Evolutionary conservation across 2,329 filamentous ascomycete species (phyloP).

Genomic region (Colletotrichum sp.): DNA sequence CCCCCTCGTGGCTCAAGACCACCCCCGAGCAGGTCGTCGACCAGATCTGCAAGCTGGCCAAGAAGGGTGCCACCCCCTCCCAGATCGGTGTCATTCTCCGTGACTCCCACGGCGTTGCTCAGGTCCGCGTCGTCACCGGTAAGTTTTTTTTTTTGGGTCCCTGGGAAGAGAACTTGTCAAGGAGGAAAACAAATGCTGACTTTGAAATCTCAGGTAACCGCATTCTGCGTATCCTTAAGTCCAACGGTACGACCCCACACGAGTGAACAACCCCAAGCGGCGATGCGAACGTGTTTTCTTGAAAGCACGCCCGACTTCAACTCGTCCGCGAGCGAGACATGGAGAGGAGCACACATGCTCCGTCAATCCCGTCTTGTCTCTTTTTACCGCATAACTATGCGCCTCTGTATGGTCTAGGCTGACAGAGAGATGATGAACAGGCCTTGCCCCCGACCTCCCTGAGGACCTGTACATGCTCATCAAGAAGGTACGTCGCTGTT

Average conservation of each 20-base stretch:
- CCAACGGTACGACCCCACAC: constrained; percentile 78
- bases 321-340: constrained; percentile 3
- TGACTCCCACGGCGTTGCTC: constrained; percentile 97
- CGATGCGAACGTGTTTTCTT: constrained; percentile 2
- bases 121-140: constrained; percentile 98
- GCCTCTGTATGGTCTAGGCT: constrained; percentile 93
- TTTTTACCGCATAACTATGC: constrained; percentile 36
- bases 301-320: neutral
- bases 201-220: constrained; percentile 78
- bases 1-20: constrained; percentile 97
- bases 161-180: neutral
- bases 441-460: constrained; percentile 97
- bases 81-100: constrained; percentile 99
- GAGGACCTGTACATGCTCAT: constrained; percentile 99
- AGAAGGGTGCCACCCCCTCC: constrained; percentile 97
- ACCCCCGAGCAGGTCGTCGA: constrained; percentile 98
- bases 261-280: constrained; percentile 18
- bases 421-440: constrained; percentile 89
- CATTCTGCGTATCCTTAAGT: constrained; percentile 99
- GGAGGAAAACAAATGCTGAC: constrained; percentile 34
- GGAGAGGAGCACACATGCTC: neutral
- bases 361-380: neutral
- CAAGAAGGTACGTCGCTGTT: constrained; percentile 81
- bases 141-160: constrained; percentile 45
- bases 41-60: constrained; percentile 98